A percentile compares a stretch with the other conserved stretches of the same genome.
Conservation (phyloP, 176 grass and related monocot species). For the Carex cristatella region DNA sequence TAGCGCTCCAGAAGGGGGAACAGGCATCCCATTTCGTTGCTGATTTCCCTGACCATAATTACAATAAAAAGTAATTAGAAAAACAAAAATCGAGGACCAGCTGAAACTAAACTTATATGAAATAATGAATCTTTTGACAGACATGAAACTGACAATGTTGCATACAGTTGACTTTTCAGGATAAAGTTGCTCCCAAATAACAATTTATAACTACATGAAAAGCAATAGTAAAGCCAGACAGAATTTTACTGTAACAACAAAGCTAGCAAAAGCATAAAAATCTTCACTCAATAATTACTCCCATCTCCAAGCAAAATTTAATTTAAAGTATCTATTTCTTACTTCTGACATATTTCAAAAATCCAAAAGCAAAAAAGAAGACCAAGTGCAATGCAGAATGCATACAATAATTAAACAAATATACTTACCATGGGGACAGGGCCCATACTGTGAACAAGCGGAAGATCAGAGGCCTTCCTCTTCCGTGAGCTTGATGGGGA, state of each 20-base stretch:
- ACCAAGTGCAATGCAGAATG: background rate
- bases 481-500: constrained; percentile 75
- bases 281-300: background rate
- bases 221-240: background rate
- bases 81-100: background rate
- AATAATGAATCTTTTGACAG: background rate
- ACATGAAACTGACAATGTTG: background rate
- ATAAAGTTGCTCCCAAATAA: background rate
- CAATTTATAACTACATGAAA: background rate
- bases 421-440: constrained; percentile 55
- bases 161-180: background rate
- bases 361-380: background rate
- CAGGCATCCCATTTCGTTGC: constrained; percentile 40
- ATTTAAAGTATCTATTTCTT: background rate
- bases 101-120: background rate
- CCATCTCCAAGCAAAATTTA: background rate
- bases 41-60: constrained; percentile 34
- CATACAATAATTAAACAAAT: constrained; percentile 6
- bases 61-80: background rate
- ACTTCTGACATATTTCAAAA: background rate
- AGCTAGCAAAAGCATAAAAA: background rate
- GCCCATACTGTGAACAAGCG: constrained; percentile 41
- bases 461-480: constrained; percentile 59
- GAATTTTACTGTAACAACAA: background rate
- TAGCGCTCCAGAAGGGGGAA: constrained; percentile 33